Conservation (phyloP, 345 rosid species). For the Leavenworthia alabamica region DNA sequence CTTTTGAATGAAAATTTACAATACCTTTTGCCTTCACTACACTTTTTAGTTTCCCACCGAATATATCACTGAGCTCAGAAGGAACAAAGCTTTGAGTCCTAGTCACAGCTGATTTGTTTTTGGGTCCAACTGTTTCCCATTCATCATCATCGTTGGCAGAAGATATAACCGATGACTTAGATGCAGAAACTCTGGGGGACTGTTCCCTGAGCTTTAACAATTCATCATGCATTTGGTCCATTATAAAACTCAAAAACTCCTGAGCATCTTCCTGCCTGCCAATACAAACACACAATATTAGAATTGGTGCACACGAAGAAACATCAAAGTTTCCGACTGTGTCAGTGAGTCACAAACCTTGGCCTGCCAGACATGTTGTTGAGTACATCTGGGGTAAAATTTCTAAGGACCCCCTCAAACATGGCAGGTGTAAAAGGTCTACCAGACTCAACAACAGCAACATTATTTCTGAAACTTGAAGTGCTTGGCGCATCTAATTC, state of each 20-base stretch:
- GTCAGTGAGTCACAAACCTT: slow-evolving; percentile 49
- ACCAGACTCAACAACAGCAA: slow-evolving; percentile 47
- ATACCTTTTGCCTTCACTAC: slow-evolving; percentile 75
- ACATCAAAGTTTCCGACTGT: neutral
- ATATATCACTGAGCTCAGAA: slow-evolving; percentile 74
- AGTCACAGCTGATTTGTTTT: slow-evolving; percentile 81
- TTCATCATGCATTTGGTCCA: slow-evolving; percentile 92
- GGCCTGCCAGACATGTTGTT: slow-evolving; percentile 70
- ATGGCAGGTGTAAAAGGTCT: slow-evolving; percentile 71
- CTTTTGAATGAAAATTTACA: neutral
- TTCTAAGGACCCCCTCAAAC: slow-evolving; percentile 76
- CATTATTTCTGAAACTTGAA: slow-evolving; percentile 46
- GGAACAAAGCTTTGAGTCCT: slow-evolving; percentile 74
- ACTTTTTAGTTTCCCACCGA: slow-evolving; percentile 78
- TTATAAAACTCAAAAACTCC: slow-evolving; percentile 81
- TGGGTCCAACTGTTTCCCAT: slow-evolving; percentile 97
- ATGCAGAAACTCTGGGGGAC: slow-evolving; percentile 27
- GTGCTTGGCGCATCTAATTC: slow-evolving; percentile 47
- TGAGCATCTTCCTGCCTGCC: slow-evolving; percentile 99
- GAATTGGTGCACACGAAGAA: neutral
- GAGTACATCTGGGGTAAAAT: slow-evolving; percentile 81
- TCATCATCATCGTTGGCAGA: slow-evolving; percentile 64
- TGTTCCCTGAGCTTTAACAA: slow-evolving; percentile 63
- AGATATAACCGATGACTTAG: slow-evolving; percentile 48
- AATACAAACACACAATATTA: slow-evolving; percentile 9